Evolutionary conservation across 2,329 filamentous ascomycete species (phyloP).

Genomic region (Elsinoe ampelina): DNA sequence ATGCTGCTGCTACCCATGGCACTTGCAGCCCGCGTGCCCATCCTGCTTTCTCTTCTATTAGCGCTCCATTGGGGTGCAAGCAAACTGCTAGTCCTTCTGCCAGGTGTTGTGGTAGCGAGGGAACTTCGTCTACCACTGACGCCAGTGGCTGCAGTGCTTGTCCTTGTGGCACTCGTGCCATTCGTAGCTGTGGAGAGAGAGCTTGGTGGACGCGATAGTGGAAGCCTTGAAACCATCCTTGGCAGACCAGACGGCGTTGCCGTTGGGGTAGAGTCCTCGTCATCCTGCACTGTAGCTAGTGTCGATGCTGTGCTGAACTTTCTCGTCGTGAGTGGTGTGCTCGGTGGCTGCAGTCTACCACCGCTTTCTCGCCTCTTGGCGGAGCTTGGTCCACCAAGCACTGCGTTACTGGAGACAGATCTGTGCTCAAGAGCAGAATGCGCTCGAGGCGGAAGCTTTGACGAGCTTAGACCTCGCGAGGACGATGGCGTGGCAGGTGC

Average conservation of each 20-base stretch:
- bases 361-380: not conserved
- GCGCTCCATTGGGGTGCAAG: conserved; percentile 7
- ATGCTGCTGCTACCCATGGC: not conserved
- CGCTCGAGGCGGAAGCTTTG: conserved; percentile 1
- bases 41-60: conserved; percentile 2
- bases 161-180: not conserved
- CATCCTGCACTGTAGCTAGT: conserved; percentile 8
- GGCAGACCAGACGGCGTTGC: not conserved
- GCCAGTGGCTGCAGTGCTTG: not conserved
- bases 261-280: not conserved
- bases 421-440: conserved; percentile 3
- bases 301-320: conserved; percentile 2
- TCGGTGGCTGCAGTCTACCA: not conserved
- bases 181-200: conserved; percentile 2
- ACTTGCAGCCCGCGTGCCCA: not conserved
- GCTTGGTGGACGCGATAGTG: conserved; percentile 1
- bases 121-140: conserved; percentile 6
- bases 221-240: not conserved
- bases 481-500: conserved; percentile 1
- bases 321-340: conserved; percentile 8
- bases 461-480: not conserved
- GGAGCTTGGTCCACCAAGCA: not conserved
- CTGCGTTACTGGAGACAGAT: conserved; percentile 3
- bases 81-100: conserved; percentile 3
- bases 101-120: not conserved